Conservation (phyloP, 345 rosid species). For the Brassica nigra region DNA sequence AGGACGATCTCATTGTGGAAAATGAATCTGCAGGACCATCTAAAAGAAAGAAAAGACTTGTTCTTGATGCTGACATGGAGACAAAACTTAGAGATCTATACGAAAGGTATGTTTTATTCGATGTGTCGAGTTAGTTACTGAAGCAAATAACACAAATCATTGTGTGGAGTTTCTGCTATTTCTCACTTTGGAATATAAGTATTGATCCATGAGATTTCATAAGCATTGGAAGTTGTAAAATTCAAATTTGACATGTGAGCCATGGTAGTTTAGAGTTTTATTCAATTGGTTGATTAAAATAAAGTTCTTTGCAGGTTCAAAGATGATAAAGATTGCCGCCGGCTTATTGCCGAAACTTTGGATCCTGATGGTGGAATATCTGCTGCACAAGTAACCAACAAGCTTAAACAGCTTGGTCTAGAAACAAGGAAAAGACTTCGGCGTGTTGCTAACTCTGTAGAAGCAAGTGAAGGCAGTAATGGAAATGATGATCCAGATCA, state of each 20-base stretch:
- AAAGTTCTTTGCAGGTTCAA: constrained; percentile 58
- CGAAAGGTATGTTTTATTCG: constrained; percentile 56
- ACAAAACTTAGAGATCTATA: constrained; percentile 63
- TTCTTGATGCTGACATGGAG: constrained; percentile 63
- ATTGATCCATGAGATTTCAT: constrained; percentile 5
- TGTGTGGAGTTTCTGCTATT: not conserved
- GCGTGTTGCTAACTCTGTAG: constrained; percentile 33
- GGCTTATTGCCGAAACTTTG: constrained; percentile 66
- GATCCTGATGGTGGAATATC: constrained; percentile 72
- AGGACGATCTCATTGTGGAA: constrained; percentile 43
- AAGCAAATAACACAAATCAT: constrained; percentile 1
- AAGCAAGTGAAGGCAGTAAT: constrained; percentile 38
- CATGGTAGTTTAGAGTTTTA: not conserved
- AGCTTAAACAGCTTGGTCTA: constrained; percentile 85
- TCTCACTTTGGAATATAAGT: constrained; percentile 11
- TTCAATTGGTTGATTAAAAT: constrained; percentile 33
- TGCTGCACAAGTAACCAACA: constrained; percentile 79
- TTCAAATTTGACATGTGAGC: not conserved
- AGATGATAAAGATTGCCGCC: constrained; percentile 59
- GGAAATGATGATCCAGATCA: constrained; percentile 45
- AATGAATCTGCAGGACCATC: constrained; percentile 45
- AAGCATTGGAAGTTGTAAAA: constrained; percentile 8
- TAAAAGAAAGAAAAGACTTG: constrained; percentile 64
- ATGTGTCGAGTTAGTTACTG: not conserved
- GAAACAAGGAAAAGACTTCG: constrained; percentile 57